phyloP scores from a whole-genome alignment of 73 alveolate species.

The Paramecium biaurelia region DNA sequence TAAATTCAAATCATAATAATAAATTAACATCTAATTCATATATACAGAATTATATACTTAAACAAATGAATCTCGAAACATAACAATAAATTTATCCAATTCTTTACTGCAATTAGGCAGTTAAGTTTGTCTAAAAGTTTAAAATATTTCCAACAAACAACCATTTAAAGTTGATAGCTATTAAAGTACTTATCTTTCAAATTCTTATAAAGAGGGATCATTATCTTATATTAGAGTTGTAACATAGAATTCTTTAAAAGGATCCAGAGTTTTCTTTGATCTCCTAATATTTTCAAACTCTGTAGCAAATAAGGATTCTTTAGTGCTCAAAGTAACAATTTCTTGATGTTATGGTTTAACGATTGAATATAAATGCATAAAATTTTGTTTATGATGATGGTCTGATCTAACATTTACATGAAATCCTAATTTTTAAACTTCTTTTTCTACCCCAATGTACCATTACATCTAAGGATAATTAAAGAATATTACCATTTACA shows the following conservation, averaged over 20 bases:
- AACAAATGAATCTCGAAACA: neutral
- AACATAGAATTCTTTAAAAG: neutral
- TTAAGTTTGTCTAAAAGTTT: neutral
- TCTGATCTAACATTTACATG: neutral
- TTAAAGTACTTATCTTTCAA: neutral
- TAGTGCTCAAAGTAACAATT: neutral
- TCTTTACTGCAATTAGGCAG: neutral
- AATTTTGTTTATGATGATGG: neutral
- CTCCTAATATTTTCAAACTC: neutral
- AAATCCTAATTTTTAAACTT: neutral
- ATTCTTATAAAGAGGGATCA: neutral
- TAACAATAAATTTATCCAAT: neutral
- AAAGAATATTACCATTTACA: neutral
- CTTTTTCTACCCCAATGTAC: neutral
- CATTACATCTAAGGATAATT: neutral
- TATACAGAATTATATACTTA: neutral
- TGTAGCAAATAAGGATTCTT: neutral
- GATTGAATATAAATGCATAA: neutral
- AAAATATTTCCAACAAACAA: neutral
- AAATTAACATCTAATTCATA: neutral
- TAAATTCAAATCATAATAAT: neutral
- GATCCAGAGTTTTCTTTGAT: neutral
- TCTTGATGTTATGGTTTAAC: neutral
- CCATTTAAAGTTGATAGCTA: neutral
- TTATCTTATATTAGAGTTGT: neutral